Evolutionary conservation across 2,329 filamentous ascomycete species (phyloP).

Genomic region (Alternaria hordeiaustralica): DNA sequence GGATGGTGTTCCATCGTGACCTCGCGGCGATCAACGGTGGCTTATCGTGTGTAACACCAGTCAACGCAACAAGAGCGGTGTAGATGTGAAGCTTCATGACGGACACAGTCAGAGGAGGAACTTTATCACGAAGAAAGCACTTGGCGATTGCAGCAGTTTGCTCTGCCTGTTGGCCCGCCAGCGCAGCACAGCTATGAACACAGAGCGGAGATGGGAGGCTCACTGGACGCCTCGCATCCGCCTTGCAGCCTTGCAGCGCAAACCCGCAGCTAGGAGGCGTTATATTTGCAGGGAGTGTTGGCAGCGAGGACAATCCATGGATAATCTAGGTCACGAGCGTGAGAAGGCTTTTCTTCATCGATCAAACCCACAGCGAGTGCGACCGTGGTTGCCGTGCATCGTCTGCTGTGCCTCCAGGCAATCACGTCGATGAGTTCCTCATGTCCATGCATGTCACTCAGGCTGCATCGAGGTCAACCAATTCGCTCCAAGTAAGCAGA

Average conservation of each 20-base stretch:
- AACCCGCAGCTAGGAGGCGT: slow-evolving; percentile 20
- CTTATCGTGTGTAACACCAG: slow-evolving; percentile 22
- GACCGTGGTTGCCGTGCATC: slow-evolving; percentile 5
- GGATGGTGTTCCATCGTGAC: slow-evolving; percentile 5
- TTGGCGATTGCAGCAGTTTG: slow-evolving; percentile 11
- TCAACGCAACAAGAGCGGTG: slow-evolving; percentile 27
- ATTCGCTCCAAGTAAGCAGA: slow-evolving; percentile 2
- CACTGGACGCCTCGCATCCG: slow-evolving; percentile 20
- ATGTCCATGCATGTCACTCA: neutral
- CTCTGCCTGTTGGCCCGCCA: slow-evolving; percentile 24
- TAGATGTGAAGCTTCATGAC: slow-evolving; percentile 18
- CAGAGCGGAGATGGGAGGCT: slow-evolving; percentile 14
- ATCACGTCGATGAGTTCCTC: neutral
- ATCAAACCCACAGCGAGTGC: slow-evolving; percentile 4
- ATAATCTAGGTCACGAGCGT: slow-evolving; percentile 22
- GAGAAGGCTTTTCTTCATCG: slow-evolving; percentile 1
- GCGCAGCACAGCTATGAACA: slow-evolving; percentile 31
- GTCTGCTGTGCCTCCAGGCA: slow-evolving; percentile 3
- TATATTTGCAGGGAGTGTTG: slow-evolving; percentile 26
- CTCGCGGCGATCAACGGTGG: slow-evolving; percentile 9
- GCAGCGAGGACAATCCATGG: slow-evolving; percentile 20
- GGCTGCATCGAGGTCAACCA: slow-evolving; percentile 3
- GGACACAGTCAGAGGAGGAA: slow-evolving; percentile 2
- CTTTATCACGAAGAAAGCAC: neutral
- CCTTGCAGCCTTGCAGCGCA: slow-evolving; percentile 23